Evolutionary conservation across 352 stramenopile species (phyloP).

Genomic region (Phytophthora uliginosa): DNA sequence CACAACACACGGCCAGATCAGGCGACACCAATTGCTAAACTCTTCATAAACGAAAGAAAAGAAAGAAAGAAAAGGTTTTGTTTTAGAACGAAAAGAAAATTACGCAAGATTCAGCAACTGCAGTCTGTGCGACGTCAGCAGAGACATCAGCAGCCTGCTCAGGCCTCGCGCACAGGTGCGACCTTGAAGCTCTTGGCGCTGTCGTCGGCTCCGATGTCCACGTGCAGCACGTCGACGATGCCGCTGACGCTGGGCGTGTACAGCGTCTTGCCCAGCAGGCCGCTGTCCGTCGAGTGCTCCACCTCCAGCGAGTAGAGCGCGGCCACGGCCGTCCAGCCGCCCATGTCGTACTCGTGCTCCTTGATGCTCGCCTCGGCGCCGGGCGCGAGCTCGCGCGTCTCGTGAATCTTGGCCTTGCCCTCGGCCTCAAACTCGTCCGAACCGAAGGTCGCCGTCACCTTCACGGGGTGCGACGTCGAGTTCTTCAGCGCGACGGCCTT

Average conservation of each 20-base stretch:
- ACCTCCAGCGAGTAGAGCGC: conserved; percentile 71
- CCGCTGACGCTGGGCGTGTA: conserved; percentile 67
- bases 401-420: conserved; percentile 73
- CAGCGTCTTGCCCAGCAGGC: conserved; percentile 43
- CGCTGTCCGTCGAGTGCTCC: conserved; percentile 39
- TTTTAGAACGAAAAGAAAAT: conserved; percentile 26
- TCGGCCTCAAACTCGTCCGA: conserved; percentile 75
- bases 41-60: conserved; percentile 29
- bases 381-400: conserved; percentile 61
- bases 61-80: conserved; percentile 35
- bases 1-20: conserved; percentile 15
- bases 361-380: conserved; percentile 48
- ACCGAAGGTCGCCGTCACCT: conserved; percentile 73
- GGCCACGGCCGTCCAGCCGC: conserved; percentile 70
- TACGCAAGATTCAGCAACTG: not conserved
- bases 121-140: not conserved
- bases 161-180: conserved; percentile 51
- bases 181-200: conserved; percentile 52
- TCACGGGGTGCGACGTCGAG: conserved; percentile 60
- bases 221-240: conserved; percentile 70
- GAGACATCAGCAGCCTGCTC: conserved; percentile 4
- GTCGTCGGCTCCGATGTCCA: conserved; percentile 61
- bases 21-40: conserved; percentile 29
- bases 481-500: conserved; percentile 85
- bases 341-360: conserved; percentile 88